Base-by-base conservation (phyloP, 2,329 filamentous ascomycete species). In the Blastomyces parvus region DNA sequence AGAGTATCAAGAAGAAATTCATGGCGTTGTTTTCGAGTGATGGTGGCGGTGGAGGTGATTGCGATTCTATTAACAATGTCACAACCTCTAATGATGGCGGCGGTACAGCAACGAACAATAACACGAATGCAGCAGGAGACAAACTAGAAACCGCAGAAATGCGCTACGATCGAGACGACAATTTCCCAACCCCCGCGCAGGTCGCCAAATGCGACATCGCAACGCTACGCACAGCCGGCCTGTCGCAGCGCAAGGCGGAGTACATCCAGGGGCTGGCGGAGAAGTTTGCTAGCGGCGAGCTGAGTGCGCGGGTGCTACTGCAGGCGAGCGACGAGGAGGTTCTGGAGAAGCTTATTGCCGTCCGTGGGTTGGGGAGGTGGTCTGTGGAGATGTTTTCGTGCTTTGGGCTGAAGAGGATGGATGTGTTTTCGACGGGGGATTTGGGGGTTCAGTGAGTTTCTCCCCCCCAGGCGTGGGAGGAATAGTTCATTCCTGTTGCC, bases 361-460 rank as follows among this genome's bases (percentile, higher is more conserved):
- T 99, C 5, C 83, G 93, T 11, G 94, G 94, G 0, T 78, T 97
- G 59, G 94, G 94, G 0, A 83, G 82, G 62, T 97, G 94, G 94
- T 92, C 88, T 58, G 91, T 96, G 17, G 92, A 97, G 80, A 97
- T 99, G 94, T 99, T 99, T 80, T 90, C 92, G 59, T 91, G 89
- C 76, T 97, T 99, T 76, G 89, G 86, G n/a, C 80, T 99, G 50
- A 97, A 97, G 82, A 83, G 92, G 14, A 88, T 91, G 82, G 93
- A 99, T 77, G 90, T 99, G 27, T 96, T 97, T 74, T 91, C 88
- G 27, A 88, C 90, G 0, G 93, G 94, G 0, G 93, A 99, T 77
- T 77, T 99, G 66, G 94, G 94, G 4, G 90, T 99, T 56, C 94
- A 97, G 83, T 84, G 73, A 75, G 82, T 81, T 52, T 25, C 42